Percentiles rank a stretch among this genome's conserved stretches.
Conservation (phyloP, 345 rosid genomes). For the Nasturtium officinale region DNA sequence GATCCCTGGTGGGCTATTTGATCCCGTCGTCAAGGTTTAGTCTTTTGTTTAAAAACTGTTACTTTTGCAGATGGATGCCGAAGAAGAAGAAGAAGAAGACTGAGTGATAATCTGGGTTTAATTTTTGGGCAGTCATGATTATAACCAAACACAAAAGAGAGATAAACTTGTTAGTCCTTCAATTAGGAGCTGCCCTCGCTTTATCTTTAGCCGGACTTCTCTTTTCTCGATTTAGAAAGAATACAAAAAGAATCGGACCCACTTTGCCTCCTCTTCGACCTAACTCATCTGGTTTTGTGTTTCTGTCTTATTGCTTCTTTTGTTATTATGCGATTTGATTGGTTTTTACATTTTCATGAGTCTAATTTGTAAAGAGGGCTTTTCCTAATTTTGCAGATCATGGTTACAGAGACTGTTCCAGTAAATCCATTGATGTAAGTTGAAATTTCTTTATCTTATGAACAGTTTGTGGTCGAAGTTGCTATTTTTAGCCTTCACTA, state of each 20-base stretch:
- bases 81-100: conserved; percentile 5
- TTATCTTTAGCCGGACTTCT: conserved; percentile 77
- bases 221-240: conserved; percentile 53
- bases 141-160: conserved; percentile 51
- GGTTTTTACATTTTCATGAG: conserved; percentile 1
- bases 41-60: conserved; percentile 14
- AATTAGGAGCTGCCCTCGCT: conserved; percentile 70
- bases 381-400: conserved; percentile 40
- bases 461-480: not conserved
- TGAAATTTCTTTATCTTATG: not conserved
- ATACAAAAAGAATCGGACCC: conserved; percentile 43
- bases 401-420: conserved; percentile 25
- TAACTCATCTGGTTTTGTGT: conserved; percentile 28
- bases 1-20: conserved; percentile 20
- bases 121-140: conserved; percentile 31
- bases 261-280: conserved; percentile 42
- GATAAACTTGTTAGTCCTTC: conserved; percentile 56
- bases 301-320: conserved; percentile 8
- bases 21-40: not conserved
- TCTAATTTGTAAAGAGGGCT: not conserved
- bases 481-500: conserved; percentile 26
- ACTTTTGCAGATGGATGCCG: conserved; percentile 25
- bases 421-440: conserved; percentile 26
- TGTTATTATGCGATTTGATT: not conserved
- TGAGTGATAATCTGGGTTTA: not conserved